A percentile compares a stretch with the other conserved stretches of the same genome.
Conservation (phyloP, 2,329 filamentous ascomycete species). For the Monilinia aucupariae region DNA sequence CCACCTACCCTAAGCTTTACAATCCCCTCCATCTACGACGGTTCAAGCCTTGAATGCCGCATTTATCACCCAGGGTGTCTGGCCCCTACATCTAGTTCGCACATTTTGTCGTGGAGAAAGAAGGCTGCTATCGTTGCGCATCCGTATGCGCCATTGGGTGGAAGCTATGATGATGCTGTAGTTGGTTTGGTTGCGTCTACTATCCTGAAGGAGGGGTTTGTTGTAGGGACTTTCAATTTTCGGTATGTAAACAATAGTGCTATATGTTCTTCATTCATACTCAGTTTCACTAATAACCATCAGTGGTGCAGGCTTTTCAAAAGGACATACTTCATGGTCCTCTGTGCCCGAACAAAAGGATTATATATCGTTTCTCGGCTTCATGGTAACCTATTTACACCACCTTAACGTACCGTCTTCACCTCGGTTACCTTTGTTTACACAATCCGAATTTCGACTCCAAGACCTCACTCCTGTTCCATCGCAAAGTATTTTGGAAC, state of each 20-base stretch:
- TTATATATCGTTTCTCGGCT: constrained; percentile 76
- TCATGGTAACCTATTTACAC: constrained; percentile 69
- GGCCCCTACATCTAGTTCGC: constrained; percentile 21
- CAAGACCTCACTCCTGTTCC: constrained; percentile 28
- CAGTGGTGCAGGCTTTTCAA: constrained; percentile 71
- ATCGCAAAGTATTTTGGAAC: constrained; percentile 24
- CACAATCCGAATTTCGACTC: constrained; percentile 22
- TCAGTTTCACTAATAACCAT: constrained; percentile 18
- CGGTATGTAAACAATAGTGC: constrained; percentile 48
- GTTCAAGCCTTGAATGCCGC: constrained; percentile 69
- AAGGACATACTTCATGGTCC: constrained; percentile 81
- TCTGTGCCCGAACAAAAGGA: constrained; percentile 74
- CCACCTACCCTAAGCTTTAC: constrained; percentile 61
- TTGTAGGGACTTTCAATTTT: constrained; percentile 90
- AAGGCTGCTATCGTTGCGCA: constrained; percentile 70
- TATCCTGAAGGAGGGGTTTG: constrained; percentile 61
- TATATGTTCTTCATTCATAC: background rate
- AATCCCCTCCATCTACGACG: constrained; percentile 80
- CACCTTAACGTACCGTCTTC: constrained; percentile 31
- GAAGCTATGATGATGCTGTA: constrained; percentile 75
- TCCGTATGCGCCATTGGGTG: constrained; percentile 84
- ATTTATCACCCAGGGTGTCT: constrained; percentile 65
- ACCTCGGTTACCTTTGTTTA: constrained; percentile 16
- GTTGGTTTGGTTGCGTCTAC: constrained; percentile 57
- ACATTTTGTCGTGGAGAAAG: constrained; percentile 34